These are phyloP conservation scores for Acidomyces sp. DNA, from an alignment of 495 filamentous ascomycete species.

Conservation along the genomic window DNA sequence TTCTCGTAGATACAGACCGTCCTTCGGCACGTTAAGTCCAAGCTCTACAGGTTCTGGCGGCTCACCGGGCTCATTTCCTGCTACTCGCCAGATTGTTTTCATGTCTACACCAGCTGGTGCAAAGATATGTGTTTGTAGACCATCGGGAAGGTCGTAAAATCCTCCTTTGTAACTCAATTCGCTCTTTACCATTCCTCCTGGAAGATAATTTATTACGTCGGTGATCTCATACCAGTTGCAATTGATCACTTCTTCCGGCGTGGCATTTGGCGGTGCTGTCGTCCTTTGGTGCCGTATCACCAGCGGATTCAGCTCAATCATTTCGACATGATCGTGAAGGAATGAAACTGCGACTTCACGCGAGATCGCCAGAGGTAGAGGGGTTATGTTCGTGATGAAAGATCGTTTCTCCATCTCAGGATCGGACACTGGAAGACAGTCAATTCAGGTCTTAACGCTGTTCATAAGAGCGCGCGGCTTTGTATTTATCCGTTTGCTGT, in stretches of 20 bases:
- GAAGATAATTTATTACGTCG: constrained; percentile 60
- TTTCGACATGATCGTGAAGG: constrained; percentile 57
- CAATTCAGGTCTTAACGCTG: constrained; percentile 2
- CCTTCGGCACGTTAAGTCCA: constrained; percentile 44
- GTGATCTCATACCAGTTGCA: constrained; percentile 60
- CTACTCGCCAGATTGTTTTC: constrained; percentile 58
- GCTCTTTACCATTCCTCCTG: constrained; percentile 47
- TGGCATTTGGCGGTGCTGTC: constrained; percentile 46
- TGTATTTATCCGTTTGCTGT: too few species aligned
- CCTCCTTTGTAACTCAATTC: constrained; percentile 61
- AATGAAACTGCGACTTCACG: constrained; percentile 54
- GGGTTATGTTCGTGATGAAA: constrained; percentile 56
- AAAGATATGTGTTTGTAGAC: constrained; percentile 62
- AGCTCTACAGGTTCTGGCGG: constrained; percentile 43
- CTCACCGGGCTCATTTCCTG: constrained; percentile 52
- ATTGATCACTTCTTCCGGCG: constrained; percentile 47
- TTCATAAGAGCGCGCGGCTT: neutral
- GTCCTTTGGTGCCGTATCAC: constrained; percentile 55
- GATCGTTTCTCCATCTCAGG: constrained; percentile 10
- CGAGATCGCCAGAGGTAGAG: constrained; percentile 51
- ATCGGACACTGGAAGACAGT: neutral
- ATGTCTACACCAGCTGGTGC: constrained; percentile 58
- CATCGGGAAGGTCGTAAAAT: constrained; percentile 55
- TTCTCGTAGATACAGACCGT: constrained; percentile 61
- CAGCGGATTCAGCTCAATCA: constrained; percentile 73